Percentiles rank a stretch among this genome's conserved stretches.
Conservation (phyloP, 495 filamentous ascomycete genomes). For the Trichoderma erinaceum region DNA sequence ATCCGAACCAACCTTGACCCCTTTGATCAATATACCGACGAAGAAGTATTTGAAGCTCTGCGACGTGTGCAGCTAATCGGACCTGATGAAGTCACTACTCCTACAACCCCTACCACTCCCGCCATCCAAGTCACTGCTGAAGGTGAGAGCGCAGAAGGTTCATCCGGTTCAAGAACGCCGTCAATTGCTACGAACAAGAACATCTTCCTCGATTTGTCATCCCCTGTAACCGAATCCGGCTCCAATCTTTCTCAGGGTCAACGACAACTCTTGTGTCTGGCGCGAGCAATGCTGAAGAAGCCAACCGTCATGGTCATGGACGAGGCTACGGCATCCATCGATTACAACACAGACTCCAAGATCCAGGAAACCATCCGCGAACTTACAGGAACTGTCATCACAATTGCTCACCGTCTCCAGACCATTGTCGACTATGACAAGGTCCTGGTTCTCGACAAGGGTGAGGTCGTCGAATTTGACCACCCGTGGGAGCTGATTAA, state of each 20-base stretch:
- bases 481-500: constrained; percentile 75
- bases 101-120: constrained; percentile 11
- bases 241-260: constrained; percentile 97
- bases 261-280: constrained; percentile 89
- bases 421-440: constrained; percentile 98
- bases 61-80: constrained; percentile 87
- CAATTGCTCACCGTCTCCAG: constrained; percentile 94
- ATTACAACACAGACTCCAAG: constrained; percentile 91
- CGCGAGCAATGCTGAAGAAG: constrained; percentile 84
- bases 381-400: constrained; percentile 87
- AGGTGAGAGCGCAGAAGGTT: constrained; percentile 3
- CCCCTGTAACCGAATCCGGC: constrained; percentile 82
- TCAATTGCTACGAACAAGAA: constrained; percentile 73
- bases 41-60: constrained; percentile 81
- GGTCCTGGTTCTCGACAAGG: constrained; percentile 93
- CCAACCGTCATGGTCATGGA: constrained; percentile 97
- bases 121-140: constrained; percentile 13
- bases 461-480: constrained; percentile 78
- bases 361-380: constrained; percentile 94
- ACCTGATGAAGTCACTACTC: constrained; percentile 38
- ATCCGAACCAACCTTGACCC: constrained; percentile 94
- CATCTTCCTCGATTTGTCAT: constrained; percentile 81
- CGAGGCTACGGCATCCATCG: constrained; percentile 96
- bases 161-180: constrained; percentile 16
- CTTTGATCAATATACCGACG: constrained; percentile 84